Evolutionary conservation across 345 rosid species (phyloP).

Genomic region (Camelina laxa): DNA sequence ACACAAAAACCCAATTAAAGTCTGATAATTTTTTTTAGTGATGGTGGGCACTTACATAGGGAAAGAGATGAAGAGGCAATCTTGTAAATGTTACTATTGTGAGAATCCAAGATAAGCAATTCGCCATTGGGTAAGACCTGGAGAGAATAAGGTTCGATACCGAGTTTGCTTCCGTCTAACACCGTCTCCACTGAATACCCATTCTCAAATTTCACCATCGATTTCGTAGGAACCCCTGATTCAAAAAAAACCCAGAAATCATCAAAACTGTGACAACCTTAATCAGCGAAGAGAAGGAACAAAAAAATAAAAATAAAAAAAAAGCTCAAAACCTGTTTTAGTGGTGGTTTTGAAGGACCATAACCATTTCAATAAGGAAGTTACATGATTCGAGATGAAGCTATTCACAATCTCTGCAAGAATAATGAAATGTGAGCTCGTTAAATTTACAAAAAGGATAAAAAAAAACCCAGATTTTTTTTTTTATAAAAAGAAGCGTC

Average conservation of each 20-base stretch:
- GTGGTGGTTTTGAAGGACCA: constrained; percentile 85
- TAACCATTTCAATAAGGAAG: constrained; percentile 75
- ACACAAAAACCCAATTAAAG: too few relatives aligned
- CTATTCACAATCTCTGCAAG: constrained; percentile 76
- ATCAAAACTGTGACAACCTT: constrained; percentile 15
- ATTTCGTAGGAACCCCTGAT: constrained; percentile 71
- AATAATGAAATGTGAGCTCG: constrained; percentile 9
- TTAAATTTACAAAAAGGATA: constrained; percentile 1
- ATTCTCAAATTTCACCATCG: constrained; percentile 87
- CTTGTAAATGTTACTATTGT: constrained; percentile 85
- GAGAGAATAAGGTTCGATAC: constrained; percentile 82
- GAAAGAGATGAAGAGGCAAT: constrained; percentile 75
- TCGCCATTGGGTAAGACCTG: constrained; percentile 85
- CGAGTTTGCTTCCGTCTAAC: constrained; percentile 96
- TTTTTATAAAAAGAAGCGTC: constrained; percentile 9
- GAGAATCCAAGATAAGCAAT: constrained; percentile 82
- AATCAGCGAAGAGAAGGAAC: constrained; percentile 9
- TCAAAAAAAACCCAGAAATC: neutral
- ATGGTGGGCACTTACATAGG: constrained; percentile 60
- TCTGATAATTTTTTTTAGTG: too few relatives aligned
- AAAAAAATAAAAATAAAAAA: too few relatives aligned
- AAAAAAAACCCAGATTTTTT: constrained; percentile 5
- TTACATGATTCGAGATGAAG: constrained; percentile 65
- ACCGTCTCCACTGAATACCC: constrained; percentile 95
- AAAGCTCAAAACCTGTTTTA: constrained; percentile 65